Conservation (phyloP, 257 asterid species). For the Nicotiana attenuata region DNA sequence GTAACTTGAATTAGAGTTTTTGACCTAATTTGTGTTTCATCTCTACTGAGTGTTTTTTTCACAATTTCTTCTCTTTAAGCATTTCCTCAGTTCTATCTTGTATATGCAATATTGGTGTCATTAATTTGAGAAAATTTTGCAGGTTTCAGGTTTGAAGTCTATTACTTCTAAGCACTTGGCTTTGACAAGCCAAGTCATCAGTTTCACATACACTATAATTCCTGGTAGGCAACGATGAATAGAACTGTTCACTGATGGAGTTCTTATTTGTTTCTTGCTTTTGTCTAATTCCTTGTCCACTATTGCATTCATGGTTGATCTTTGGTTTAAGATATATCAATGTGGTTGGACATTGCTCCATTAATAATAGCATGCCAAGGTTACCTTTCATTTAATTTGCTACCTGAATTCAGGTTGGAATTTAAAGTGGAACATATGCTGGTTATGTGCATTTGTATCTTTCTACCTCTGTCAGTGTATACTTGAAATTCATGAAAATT, state of each 20-base stretch:
- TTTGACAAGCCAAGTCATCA: conserved; percentile 95
- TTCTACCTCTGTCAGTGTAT: background rate
- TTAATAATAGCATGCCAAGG: background rate
- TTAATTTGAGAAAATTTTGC: conserved; percentile 25
- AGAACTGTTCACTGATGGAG: background rate
- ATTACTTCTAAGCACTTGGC: conserved; percentile 98
- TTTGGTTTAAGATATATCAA: background rate
- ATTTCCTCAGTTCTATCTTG: background rate
- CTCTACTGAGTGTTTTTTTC: background rate
- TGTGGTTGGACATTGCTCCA: conserved; percentile 1
- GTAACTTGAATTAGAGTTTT: background rate
- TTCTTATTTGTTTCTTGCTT: background rate
- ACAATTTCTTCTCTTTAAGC: conserved; percentile 3
- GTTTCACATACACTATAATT: conserved; percentile 74
- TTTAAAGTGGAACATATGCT: background rate
- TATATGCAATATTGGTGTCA: background rate
- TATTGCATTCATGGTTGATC: background rate
- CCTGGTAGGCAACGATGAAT: conserved; percentile 68
- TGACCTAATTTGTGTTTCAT: background rate
- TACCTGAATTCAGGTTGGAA: conserved; percentile 2
- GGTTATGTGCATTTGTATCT: background rate
- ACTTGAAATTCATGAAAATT: background rate
- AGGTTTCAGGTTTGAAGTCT: conserved; percentile 99
- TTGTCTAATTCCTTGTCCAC: background rate
- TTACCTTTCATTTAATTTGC: background rate